Percentiles rank a stretch among this genome's conserved stretches.
phyloP scores from a whole-genome alignment of 768 basidiomycete genomes.

The Hygrophoropsis aurantiaca region DNA sequence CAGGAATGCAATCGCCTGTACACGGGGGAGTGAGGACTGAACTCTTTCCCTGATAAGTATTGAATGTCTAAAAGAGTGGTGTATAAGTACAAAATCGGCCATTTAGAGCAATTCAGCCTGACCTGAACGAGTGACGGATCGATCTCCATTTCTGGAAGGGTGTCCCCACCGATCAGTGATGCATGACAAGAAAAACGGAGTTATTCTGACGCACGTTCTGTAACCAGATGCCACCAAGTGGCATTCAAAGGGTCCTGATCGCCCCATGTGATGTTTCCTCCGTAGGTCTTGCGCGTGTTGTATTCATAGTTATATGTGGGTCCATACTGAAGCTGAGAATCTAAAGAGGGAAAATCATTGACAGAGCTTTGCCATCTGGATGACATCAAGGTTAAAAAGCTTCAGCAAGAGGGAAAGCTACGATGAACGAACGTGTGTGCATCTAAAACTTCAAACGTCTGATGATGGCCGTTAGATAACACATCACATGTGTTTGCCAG shows the following conservation, averaged over 20 bases:
- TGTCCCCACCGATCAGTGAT: no score
- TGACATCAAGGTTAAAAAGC: background rate
- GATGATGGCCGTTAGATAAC: slow-evolving; percentile 1
- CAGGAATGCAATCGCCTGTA: slow-evolving; percentile 57
- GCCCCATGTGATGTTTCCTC: slow-evolving; percentile 55
- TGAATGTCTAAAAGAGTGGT: slow-evolving; percentile 52
- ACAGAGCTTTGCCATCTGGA: slow-evolving; percentile 68
- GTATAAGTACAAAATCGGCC: background rate
- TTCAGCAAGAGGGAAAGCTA: background rate
- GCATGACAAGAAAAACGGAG: no score
- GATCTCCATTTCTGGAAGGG: slow-evolving; percentile 53
- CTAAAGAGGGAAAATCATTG: slow-evolving; percentile 54
- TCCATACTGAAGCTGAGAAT: slow-evolving; percentile 53
- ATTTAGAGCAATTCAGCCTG: slow-evolving; percentile 13
- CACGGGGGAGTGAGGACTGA: slow-evolving; percentile 56
- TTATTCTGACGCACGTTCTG: slow-evolving; percentile 59
- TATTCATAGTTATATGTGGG: slow-evolving; percentile 68
- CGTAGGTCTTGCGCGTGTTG: slow-evolving; percentile 68
- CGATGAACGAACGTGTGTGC: slow-evolving; percentile 60
- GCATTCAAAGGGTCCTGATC: slow-evolving; percentile 70
- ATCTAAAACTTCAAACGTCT: slow-evolving; percentile 80
- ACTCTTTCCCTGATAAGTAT: slow-evolving; percentile 69
- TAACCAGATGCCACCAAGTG: slow-evolving; percentile 82
- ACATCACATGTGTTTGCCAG: background rate
- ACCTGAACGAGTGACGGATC: slow-evolving; percentile 61